A percentile compares a stretch with the other conserved stretches of the same genome.
phyloP scores from a whole-genome alignment of 1,284 basidiomycete species.

The Puccinia brachypodii region DNA sequence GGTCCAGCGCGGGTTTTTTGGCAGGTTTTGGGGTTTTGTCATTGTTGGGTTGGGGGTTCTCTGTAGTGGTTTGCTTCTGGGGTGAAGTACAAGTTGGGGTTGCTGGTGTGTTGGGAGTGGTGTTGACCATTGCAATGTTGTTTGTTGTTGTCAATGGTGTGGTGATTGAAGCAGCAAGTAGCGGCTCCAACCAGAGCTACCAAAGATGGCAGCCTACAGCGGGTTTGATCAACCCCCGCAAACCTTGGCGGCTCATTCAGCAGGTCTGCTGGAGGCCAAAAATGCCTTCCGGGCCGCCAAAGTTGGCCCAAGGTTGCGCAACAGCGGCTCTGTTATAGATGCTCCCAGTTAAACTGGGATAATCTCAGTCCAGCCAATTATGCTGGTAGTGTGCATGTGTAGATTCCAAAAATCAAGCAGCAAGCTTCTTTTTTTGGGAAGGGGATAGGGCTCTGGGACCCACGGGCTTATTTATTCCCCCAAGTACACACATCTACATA shows the following conservation, averaged over 20 bases:
- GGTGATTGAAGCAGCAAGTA: neutral
- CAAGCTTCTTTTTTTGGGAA: too few species aligned
- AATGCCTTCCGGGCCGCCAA: neutral
- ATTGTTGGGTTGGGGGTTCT: neutral
- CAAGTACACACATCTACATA: too few species aligned
- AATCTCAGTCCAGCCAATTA: neutral
- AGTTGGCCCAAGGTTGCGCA: neutral
- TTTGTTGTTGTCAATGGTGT: neutral
- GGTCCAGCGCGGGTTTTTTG: neutral
- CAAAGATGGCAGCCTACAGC: neutral
- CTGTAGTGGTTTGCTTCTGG: neutral
- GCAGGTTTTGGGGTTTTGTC: neutral
- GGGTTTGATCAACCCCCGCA: neutral
- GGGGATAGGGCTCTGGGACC: too few species aligned
- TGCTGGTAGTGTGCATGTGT: neutral
- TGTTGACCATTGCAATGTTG: neutral
- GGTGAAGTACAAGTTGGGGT: neutral
- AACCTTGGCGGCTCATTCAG: neutral
- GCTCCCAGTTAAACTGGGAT: neutral
- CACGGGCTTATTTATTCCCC: too few species aligned
- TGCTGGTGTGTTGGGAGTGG: neutral
- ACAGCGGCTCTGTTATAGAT: slow-evolving; percentile 2
- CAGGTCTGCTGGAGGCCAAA: neutral
- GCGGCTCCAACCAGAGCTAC: too few species aligned
- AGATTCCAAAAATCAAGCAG: too few species aligned